Conservation (phyloP, 345 rosid genomes). For the Erodium maritimum region DNA sequence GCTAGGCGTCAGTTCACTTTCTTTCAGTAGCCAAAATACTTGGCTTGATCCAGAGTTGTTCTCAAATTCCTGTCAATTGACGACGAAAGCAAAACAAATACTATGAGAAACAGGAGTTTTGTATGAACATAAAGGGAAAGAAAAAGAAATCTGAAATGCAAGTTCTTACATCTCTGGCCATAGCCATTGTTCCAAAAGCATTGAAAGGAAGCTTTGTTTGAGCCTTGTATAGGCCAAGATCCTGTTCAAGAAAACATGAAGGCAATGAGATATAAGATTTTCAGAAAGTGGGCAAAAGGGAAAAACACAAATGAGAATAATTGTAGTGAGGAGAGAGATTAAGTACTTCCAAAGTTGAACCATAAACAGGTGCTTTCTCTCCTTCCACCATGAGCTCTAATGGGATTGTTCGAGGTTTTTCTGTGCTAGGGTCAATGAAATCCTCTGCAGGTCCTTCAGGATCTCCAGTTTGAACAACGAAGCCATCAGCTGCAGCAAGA, state of each 20-base stretch:
- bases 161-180: slow-evolving; percentile 90
- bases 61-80: slow-evolving; percentile 67
- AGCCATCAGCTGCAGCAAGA: slow-evolving; percentile 77
- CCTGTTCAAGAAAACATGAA: slow-evolving; percentile 28
- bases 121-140: neutral
- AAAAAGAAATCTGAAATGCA: slow-evolving; percentile 1
- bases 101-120: neutral
- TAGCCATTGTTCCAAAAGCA: slow-evolving; percentile 98
- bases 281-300: too few relatives aligned
- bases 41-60: slow-evolving; percentile 91
- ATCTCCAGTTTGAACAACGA: slow-evolving; percentile 98
- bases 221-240: slow-evolving; percentile 93
- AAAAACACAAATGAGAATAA: neutral
- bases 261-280: too few relatives aligned
- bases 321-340: slow-evolving; percentile 2
- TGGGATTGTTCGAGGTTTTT: slow-evolving; percentile 70
- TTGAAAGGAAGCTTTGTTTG: slow-evolving; percentile 94
- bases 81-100: neutral
- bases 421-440: slow-evolving; percentile 92
- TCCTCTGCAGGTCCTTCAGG: slow-evolving; percentile 98
- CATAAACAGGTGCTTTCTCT: slow-evolving; percentile 71
- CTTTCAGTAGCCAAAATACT: slow-evolving; percentile 89
- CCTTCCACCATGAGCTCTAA: slow-evolving; percentile 79
- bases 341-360: slow-evolving; percentile 68
- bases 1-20: slow-evolving; percentile 98